A percentile compares a stretch with the other conserved stretches of the same genome.
These are phyloP conservation scores for Collybia sp. DNA, from an alignment of 768 basidiomycete species.

Conservation along the genomic window DNA sequence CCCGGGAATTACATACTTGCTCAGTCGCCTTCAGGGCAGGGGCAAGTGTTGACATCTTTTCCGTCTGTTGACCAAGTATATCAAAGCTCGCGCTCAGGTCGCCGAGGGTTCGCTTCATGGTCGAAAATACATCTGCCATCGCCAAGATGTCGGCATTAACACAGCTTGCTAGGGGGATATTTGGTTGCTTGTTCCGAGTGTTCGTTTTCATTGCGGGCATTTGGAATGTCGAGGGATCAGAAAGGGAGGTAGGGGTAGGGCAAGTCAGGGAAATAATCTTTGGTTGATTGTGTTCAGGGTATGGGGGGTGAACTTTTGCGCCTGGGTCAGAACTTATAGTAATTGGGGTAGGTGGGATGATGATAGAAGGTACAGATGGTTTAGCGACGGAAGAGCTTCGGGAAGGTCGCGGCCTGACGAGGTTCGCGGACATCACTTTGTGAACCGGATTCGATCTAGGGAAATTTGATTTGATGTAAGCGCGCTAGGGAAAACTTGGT, in stretches of 20 bases:
- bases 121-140: conserved; percentile 38
- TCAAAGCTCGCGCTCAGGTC: conserved; percentile 39
- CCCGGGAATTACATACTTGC: conserved; percentile 28
- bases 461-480: too few species aligned
- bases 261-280: conserved; percentile 3
- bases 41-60: conserved; percentile 35
- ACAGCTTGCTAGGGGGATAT: conserved; percentile 11
- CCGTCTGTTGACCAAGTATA: conserved; percentile 38
- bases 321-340: conserved; percentile 1
- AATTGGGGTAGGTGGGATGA: conserved; percentile 18
- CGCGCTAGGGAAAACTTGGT: too few species aligned
- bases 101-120: conserved; percentile 39
- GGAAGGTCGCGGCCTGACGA: neutral
- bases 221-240: neutral
- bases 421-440: neutral
- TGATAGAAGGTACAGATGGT: conserved; percentile 14
- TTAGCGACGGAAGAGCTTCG: conserved; percentile 1
- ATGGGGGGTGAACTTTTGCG: conserved; percentile 3
- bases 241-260: neutral
- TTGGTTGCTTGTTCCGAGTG: conserved; percentile 1
- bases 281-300: neutral
- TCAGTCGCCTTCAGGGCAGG: conserved; percentile 39
- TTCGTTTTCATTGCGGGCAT: neutral
- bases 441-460: too few species aligned
- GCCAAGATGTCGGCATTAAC: conserved; percentile 30